Evolutionary conservation across 768 basidiomycete species (phyloP).

Genomic region (Hemileccinum impolitum): DNA sequence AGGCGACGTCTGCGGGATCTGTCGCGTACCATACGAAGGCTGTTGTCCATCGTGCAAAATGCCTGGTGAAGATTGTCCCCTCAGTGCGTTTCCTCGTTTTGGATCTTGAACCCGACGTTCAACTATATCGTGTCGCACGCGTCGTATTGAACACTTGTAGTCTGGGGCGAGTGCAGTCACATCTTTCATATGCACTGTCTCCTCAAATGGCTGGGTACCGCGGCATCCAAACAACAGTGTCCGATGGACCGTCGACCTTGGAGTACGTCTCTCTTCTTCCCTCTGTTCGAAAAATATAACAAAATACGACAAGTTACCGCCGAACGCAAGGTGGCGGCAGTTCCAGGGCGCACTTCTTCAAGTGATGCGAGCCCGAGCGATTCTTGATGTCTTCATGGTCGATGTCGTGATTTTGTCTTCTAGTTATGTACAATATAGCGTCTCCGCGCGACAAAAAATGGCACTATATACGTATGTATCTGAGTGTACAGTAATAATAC

Average conservation of each 20-base stretch:
- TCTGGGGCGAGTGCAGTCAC: constrained; percentile 97
- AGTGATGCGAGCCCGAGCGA: too few species aligned
- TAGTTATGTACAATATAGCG: too few species aligned
- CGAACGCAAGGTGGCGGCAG: constrained; percentile 38
- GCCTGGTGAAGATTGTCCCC: constrained; percentile 93
- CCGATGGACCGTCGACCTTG: constrained; percentile 97
- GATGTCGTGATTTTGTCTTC: too few species aligned
- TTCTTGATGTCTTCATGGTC: too few species aligned
- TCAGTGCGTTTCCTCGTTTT: constrained; percentile 51
- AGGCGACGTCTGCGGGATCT: constrained; percentile 80
- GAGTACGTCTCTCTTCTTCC: constrained; percentile 52
- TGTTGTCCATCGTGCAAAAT: constrained; percentile 96
- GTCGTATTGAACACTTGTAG: constrained; percentile 39
- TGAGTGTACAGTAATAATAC: constrained; percentile 29
- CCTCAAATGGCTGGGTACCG: constrained; percentile 91
- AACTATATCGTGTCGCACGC: too few species aligned
- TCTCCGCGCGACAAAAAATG: not conserved
- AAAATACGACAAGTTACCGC: constrained; percentile 46
- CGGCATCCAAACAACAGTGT: constrained; percentile 90
- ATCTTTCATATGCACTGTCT: constrained; percentile 99
- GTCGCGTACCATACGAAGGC: constrained; percentile 87
- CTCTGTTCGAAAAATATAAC: not conserved
- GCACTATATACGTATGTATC: constrained; percentile 13
- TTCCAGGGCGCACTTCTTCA: too few species aligned
- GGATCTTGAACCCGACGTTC: too few species aligned